Conservation (phyloP, 257 asterid genomes). For the Nicotiana paniculata region DNA sequence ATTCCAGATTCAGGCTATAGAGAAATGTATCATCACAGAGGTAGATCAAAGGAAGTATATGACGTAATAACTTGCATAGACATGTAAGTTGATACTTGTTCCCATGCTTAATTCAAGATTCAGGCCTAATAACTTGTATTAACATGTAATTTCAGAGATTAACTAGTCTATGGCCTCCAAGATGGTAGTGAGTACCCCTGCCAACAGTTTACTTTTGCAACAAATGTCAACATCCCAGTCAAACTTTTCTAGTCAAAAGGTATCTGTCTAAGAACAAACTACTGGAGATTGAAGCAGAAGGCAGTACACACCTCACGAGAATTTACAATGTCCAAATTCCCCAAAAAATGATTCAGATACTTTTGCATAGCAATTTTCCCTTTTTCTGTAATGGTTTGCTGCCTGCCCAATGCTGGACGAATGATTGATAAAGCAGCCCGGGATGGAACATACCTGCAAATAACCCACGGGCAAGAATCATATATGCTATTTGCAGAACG, state of each 20-base stretch:
- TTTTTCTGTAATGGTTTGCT: constrained; percentile 54
- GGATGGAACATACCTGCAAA: constrained; percentile 73
- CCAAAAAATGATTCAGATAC: constrained; percentile 83
- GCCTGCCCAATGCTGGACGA: constrained; percentile 83
- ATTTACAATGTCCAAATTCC: constrained; percentile 77
- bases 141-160: neutral
- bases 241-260: neutral
- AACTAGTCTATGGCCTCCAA: neutral
- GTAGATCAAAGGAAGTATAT: neutral
- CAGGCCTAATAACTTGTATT: neutral
- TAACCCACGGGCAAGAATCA: neutral
- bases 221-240: neutral
- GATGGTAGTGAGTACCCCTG: neutral
- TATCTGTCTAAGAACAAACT: neutral
- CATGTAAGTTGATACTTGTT: neutral
- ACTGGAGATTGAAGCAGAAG: constrained; percentile 4
- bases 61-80: neutral
- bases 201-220: neutral
- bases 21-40: neutral
- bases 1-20: too few relatives aligned
- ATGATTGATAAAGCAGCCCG: constrained; percentile 79
- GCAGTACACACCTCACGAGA: constrained; percentile 65
- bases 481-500: neutral
- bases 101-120: neutral
- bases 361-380: constrained; percentile 95